Evolutionary conservation across 108 stramenopile genomes (phyloP).

Genomic region (Pseudonitzschia pungens): DNA sequence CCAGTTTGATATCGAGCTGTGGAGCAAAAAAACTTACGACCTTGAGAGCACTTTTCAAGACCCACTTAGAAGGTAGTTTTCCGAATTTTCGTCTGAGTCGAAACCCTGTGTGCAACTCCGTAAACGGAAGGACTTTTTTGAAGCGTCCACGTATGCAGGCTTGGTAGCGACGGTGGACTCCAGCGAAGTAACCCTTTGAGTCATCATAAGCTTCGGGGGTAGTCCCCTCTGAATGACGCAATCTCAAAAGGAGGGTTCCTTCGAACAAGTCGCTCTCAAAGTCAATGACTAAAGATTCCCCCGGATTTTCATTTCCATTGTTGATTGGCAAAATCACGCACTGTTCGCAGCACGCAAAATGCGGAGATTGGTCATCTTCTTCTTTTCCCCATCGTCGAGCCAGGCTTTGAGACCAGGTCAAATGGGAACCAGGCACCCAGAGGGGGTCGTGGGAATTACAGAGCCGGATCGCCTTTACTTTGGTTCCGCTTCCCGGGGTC

Average conservation of each 20-base stretch:
- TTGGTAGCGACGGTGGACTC: conserved; percentile 62
- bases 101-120: conserved; percentile 74
- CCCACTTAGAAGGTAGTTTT: conserved; percentile 63
- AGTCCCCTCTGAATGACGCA: conserved; percentile 44
- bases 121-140: conserved; percentile 51
- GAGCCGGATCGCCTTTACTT: conserved; percentile 57
- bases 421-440: conserved; percentile 37
- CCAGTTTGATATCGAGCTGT: conserved; percentile 67
- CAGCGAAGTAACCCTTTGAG: conserved; percentile 50
- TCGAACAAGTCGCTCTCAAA: conserved; percentile 74
- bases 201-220: conserved; percentile 48
- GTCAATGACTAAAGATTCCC: conserved; percentile 63
- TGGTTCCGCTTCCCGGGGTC: conserved; percentile 53
- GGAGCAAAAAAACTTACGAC: conserved; percentile 74
- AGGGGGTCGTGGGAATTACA: conserved; percentile 39
- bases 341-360: conserved; percentile 31
- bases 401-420: conserved; percentile 27
- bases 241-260: conserved; percentile 63
- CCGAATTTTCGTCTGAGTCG: conserved; percentile 51
- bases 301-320: conserved; percentile 64
- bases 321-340: conserved; percentile 59
- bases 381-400: conserved; percentile 28
- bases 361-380: conserved; percentile 3
- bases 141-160: conserved; percentile 68
- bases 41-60: conserved; percentile 63